Conservation (phyloP, 2,329 filamentous ascomycete genomes). For the Ascochyta lentis region DNA sequence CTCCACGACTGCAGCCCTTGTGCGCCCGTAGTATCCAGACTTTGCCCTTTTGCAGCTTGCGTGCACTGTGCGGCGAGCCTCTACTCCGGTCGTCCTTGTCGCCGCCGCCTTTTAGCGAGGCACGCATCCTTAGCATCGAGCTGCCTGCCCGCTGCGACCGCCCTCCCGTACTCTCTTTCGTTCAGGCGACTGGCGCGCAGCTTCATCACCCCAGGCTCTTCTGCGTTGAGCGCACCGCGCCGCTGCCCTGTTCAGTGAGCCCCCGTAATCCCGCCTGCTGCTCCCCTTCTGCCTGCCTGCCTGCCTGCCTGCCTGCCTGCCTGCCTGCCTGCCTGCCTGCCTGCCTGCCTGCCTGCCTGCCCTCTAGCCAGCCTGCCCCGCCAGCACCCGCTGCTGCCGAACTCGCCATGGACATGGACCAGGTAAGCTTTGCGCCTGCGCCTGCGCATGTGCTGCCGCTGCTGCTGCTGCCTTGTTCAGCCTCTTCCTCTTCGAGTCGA, state of each 20-base stretch:
- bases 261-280: constrained; percentile 5
- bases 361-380: constrained; percentile 6
- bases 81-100: constrained; percentile 14
- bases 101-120: constrained; percentile 48
- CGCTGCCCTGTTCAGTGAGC: neutral
- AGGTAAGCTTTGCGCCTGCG: constrained; percentile 41
- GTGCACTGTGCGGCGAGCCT: constrained; percentile 4
- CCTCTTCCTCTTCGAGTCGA: too few relatives aligned
- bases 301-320: too few relatives aligned
- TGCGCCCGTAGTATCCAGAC: constrained; percentile 2
- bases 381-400: constrained; percentile 25
- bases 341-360: too few relatives aligned
- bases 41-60: constrained; percentile 1
- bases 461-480: too few relatives aligned
- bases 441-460: constrained; percentile 2
- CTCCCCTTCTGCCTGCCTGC: constrained; percentile 10
- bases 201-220: constrained; percentile 1
- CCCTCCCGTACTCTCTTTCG: constrained; percentile 23
- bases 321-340: too few relatives aligned
- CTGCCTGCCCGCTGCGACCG: constrained; percentile 20
- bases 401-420: constrained; percentile 49
- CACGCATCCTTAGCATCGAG: constrained; percentile 26
- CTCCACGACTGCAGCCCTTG: constrained; percentile 10
- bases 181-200: constrained; percentile 31
- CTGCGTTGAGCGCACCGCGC: constrained; percentile 14